Evolutionary conservation across 148 eudicot genomes (phyloP).

Genomic region (Amaranthus hypochondriacus): DNA sequence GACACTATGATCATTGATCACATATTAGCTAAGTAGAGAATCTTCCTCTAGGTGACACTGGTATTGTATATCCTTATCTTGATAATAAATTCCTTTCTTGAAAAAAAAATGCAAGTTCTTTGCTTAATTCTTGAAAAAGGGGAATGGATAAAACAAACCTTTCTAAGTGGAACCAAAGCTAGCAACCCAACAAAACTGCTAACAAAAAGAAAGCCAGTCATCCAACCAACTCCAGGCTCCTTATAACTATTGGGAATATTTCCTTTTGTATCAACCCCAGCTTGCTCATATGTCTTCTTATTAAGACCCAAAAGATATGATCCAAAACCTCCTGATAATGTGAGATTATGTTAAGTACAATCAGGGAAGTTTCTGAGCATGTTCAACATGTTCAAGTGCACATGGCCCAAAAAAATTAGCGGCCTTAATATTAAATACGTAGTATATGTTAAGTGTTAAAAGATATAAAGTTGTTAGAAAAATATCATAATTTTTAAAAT

Average conservation of each 20-base stretch:
- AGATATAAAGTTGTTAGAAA: no score
- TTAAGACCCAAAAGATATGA: constrained; percentile 77
- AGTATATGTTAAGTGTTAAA: no score
- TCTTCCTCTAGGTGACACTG: background rate
- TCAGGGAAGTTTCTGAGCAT: no score
- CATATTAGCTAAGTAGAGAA: constrained; percentile 18
- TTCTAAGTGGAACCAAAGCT: constrained; percentile 79
- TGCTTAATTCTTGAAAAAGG: constrained; percentile 2
- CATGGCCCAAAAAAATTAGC: no score
- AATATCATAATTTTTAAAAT: no score
- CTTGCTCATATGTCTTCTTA: constrained; percentile 69
- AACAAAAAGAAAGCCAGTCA: constrained; percentile 75
- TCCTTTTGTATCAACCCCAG: constrained; percentile 65
- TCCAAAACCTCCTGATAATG: constrained; percentile 72
- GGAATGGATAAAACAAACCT: constrained; percentile 33
- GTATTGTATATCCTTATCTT: constrained; percentile 13
- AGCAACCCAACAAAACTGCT: constrained; percentile 68
- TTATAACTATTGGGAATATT: constrained; percentile 60
- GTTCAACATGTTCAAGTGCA: no score
- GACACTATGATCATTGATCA: background rate
- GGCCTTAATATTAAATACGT: no score
- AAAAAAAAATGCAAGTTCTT: constrained; percentile 11
- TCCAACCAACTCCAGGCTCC: constrained; percentile 68
- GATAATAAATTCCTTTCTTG: constrained; percentile 11
- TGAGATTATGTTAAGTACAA: no score